A percentile compares a stretch with the other conserved stretches of the same genome.
phyloP scores from a whole-genome alignment of 768 basidiomycete species.

The Pleurotus eryngii region DNA sequence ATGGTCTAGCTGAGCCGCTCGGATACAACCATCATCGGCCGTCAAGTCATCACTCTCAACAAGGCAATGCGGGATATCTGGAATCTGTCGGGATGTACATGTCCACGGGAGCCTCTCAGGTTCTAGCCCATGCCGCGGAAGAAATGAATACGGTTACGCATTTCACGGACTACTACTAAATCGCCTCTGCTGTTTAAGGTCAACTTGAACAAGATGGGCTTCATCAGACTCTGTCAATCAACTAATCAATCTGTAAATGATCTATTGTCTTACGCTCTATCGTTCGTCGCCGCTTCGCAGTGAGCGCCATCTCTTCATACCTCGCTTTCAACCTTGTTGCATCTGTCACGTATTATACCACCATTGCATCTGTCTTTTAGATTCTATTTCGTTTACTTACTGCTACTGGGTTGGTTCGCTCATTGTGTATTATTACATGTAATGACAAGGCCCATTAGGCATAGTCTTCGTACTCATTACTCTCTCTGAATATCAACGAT shows the following conservation, averaged over 20 bases:
- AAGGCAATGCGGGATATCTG: not conserved
- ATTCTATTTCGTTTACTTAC: not conserved
- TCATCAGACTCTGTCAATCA: slow-evolving; percentile 1
- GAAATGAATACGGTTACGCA: slow-evolving; percentile 3
- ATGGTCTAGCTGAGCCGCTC: not conserved
- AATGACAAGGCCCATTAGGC: not conserved
- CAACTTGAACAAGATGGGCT: too few species aligned
- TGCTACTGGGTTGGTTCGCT: not conserved
- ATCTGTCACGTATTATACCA: slow-evolving; percentile 9
- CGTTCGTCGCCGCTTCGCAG: not conserved
- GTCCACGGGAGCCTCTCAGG: not conserved
- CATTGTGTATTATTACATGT: not conserved
- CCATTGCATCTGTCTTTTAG: not conserved
- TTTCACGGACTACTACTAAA: slow-evolving; percentile 1
- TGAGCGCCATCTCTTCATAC: not conserved
- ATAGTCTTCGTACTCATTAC: not conserved
- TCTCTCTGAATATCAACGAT: too few species aligned
- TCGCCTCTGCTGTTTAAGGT: not conserved
- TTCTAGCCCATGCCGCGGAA: slow-evolving; percentile 1
- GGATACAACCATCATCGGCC: not conserved
- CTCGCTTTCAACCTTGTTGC: not conserved
- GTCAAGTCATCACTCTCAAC: slow-evolving; percentile 5
- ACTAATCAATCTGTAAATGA: slow-evolving; percentile 1
- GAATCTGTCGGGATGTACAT: slow-evolving; percentile 1
- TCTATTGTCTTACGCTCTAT: not conserved